phyloP scores from a whole-genome alignment of 352 stramenopile species.

The Globisporangium mamillatum region DNA sequence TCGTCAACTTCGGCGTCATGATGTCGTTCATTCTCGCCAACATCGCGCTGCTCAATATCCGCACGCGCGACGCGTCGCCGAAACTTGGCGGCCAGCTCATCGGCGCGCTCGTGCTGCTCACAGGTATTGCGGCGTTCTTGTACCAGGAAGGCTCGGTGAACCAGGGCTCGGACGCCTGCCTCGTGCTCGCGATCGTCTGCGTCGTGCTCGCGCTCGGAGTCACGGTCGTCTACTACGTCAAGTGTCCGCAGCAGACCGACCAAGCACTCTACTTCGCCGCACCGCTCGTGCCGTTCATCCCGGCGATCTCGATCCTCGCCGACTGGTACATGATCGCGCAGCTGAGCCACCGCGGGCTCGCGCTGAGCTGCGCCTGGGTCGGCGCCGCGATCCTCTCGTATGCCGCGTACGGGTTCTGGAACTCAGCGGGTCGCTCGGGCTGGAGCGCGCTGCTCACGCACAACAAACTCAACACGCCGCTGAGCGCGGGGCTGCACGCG shows the following conservation, averaged over 20 bases:
- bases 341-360: conserved; percentile 32
- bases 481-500: neutral
- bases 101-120: conserved; percentile 30
- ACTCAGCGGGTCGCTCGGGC: conserved; percentile 14
- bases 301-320: conserved; percentile 45
- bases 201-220: conserved; percentile 33
- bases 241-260: conserved; percentile 40
- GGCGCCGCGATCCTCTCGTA: conserved; percentile 43
- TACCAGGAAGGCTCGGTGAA: conserved; percentile 63
- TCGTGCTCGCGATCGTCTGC: conserved; percentile 43
- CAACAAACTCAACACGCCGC: neutral
- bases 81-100: conserved; percentile 33
- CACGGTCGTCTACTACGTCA: conserved; percentile 38
- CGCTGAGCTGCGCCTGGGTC: conserved; percentile 43
- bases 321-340: conserved; percentile 75
- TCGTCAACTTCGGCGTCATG: no score
- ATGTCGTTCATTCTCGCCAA: conserved; percentile 75
- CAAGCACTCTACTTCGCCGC: conserved; percentile 32
- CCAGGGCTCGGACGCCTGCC: conserved; percentile 26
- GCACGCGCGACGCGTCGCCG: conserved; percentile 51
- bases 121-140: conserved; percentile 40
- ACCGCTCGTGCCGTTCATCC: conserved; percentile 67
- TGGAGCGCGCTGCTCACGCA: neutral
- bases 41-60: conserved; percentile 56
- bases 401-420: conserved; percentile 45